Evolutionary conservation across 495 filamentous ascomycete species (phyloP).

Genomic region (Barbatosphaeria neglecta): DNA sequence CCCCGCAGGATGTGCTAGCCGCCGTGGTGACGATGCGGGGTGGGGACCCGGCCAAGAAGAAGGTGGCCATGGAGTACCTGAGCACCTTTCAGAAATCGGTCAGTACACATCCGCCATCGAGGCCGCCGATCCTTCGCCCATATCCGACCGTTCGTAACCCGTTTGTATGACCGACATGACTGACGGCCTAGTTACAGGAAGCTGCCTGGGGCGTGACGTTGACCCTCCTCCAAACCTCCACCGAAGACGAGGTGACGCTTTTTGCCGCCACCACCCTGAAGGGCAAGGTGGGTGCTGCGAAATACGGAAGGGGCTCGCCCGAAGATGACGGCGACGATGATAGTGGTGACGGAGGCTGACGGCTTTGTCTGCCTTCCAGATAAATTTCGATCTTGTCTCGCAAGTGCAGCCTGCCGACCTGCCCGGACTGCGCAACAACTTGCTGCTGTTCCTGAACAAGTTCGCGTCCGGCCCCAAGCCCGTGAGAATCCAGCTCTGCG

Average conservation of each 20-base stretch:
- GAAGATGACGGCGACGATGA: too few species aligned
- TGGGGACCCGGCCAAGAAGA: constrained; percentile 71
- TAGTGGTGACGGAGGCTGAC: constrained; percentile 2
- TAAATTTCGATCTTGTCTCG: constrained; percentile 36
- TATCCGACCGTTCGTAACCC: too few species aligned
- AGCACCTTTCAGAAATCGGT: constrained; percentile 98
- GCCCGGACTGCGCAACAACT: constrained; percentile 64
- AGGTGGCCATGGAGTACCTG: constrained; percentile 78
- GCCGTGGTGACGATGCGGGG: constrained; percentile 89
- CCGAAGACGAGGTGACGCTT: constrained; percentile 72
- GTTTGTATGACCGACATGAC: neutral
- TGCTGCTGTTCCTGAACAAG: constrained; percentile 63
- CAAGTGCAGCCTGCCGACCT: constrained; percentile 73
- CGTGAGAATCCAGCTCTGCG: constrained; percentile 86
- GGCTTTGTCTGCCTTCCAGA: constrained; percentile 22
- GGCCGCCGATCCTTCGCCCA: neutral
- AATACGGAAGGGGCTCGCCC: too few species aligned
- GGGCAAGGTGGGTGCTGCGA: constrained; percentile 64
- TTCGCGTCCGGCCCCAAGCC: constrained; percentile 79
- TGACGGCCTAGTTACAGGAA: constrained; percentile 35
- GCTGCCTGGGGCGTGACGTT: constrained; percentile 86
- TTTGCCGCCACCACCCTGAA: constrained; percentile 96
- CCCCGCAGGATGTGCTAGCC: constrained; percentile 58
- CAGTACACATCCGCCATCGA: constrained; percentile 26
- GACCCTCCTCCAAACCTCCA: constrained; percentile 65